These are phyloP conservation scores for Gnomoniopsis smithogilvyi DNA, from an alignment of 2,329 filamentous ascomycete genomes.

Conservation along the genomic window DNA sequence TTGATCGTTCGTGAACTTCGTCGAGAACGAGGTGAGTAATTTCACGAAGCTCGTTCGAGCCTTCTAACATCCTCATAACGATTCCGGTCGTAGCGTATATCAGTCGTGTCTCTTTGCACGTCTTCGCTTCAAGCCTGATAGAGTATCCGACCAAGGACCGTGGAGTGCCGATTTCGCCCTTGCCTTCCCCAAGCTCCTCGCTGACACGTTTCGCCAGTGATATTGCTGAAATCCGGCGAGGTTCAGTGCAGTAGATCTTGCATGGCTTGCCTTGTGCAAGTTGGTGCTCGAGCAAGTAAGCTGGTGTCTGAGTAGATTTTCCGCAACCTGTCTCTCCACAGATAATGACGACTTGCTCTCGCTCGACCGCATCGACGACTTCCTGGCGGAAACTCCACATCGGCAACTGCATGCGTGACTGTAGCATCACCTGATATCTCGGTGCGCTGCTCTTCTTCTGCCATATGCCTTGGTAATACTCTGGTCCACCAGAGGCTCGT, in stretches of 20 bases:
- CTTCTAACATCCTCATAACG: slow-evolving; percentile 96
- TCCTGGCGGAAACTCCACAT: slow-evolving; percentile 83
- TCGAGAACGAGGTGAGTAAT: slow-evolving; percentile 95
- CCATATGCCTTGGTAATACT: slow-evolving; percentile 58
- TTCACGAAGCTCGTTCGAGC: slow-evolving; percentile 78
- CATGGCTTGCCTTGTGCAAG: slow-evolving; percentile 75
- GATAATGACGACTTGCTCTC: slow-evolving; percentile 83
- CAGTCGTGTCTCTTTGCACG: slow-evolving; percentile 74
- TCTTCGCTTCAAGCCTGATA: slow-evolving; percentile 87
- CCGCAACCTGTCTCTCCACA: slow-evolving; percentile 97
- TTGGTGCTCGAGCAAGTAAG: slow-evolving; percentile 88
- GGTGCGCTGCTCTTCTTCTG: slow-evolving; percentile 51
- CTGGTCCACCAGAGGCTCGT: slow-evolving; percentile 36
- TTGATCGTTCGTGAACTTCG: slow-evolving; percentile 93
- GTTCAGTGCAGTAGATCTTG: slow-evolving; percentile 95
- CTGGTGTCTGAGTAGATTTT: slow-evolving; percentile 96
- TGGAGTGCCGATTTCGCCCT: slow-evolving; percentile 74
- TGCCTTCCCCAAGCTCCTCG: slow-evolving; percentile 86
- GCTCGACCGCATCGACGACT: slow-evolving; percentile 73
- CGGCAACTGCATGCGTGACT: slow-evolving; percentile 74
- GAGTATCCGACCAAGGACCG: slow-evolving; percentile 91
- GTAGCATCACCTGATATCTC: slow-evolving; percentile 76
- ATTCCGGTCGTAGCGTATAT: slow-evolving; percentile 90
- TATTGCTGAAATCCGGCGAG: slow-evolving; percentile 91
- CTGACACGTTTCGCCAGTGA: slow-evolving; percentile 90